Evolutionary conservation across 345 rosid species (phyloP).

Genomic region (Camelina laxa): DNA sequence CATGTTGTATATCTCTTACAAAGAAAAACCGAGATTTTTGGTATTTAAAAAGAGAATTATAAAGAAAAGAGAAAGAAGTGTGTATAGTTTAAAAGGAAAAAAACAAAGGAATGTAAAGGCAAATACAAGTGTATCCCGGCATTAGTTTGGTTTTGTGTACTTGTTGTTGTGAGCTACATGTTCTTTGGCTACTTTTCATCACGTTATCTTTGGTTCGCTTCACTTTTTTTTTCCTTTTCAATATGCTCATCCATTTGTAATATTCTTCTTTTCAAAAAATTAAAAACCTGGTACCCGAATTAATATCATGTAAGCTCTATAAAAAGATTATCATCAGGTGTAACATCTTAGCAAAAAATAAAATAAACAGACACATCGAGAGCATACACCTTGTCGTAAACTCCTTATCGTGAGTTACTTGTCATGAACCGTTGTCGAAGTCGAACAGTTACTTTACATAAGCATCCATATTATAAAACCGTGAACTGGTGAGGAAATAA

Average conservation of each 20-base stretch:
- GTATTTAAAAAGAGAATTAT: conserved; percentile 1
- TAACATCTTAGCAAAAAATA: background rate
- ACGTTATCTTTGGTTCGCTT: conserved; percentile 15
- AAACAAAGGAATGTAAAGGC: conserved; percentile 26
- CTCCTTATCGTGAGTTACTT: background rate
- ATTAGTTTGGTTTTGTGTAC: conserved; percentile 31
- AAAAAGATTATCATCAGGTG: background rate
- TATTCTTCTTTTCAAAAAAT: too few species aligned
- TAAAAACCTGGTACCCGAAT: too few species aligned
- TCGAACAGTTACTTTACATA: background rate
- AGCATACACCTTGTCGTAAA: background rate
- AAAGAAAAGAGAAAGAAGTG: conserved; percentile 5
- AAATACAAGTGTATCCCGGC: conserved; percentile 31
- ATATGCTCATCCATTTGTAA: background rate
- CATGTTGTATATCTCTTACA: conserved; percentile 4
- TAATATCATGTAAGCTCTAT: too few species aligned
- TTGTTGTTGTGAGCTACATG: conserved; percentile 33
- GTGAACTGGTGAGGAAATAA: too few species aligned
- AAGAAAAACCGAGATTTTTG: background rate
- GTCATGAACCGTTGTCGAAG: background rate
- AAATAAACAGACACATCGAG: background rate
- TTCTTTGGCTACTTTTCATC: conserved; percentile 29
- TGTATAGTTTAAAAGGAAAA: conserved; percentile 23
- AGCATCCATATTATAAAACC: too few species aligned
- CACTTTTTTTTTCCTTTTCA: background rate